phyloP scores from a whole-genome alignment of 2,329 filamentous ascomycete species.

The Sporothrix sp. region DNA sequence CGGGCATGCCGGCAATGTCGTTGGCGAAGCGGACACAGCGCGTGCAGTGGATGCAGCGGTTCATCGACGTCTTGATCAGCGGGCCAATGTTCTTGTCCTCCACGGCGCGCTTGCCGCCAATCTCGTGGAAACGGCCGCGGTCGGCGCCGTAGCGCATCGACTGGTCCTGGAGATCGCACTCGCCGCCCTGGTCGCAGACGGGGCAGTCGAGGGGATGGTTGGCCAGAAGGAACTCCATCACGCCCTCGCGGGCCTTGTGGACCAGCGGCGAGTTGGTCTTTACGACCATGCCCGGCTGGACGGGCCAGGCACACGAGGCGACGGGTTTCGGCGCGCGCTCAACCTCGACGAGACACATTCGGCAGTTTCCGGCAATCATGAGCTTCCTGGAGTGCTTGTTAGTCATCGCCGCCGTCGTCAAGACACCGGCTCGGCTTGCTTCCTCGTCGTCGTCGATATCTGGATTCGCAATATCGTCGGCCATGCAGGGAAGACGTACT shows the following conservation, averaged over 20 bases:
- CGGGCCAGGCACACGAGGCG: slow-evolving; percentile 96
- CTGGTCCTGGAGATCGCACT: slow-evolving; percentile 98
- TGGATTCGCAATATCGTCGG: not conserved
- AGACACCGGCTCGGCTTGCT: slow-evolving; percentile 29
- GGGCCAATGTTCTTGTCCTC: slow-evolving; percentile 99
- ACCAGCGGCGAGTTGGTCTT: slow-evolving; percentile 94
- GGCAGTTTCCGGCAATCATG: slow-evolving; percentile 98
- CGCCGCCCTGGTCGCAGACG: slow-evolving; percentile 96
- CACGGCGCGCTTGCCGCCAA: slow-evolving; percentile 90
- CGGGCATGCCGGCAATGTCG: slow-evolving; percentile 89
- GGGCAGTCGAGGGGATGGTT: slow-evolving; percentile 96
- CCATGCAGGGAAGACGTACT: slow-evolving; percentile 38
- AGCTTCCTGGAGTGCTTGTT: slow-evolving; percentile 60
- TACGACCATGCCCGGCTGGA: slow-evolving; percentile 97
- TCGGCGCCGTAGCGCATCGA: slow-evolving; percentile 98
- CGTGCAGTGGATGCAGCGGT: slow-evolving; percentile 98
- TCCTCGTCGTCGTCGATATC: not conserved
- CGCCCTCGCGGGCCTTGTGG: slow-evolving; percentile 96
- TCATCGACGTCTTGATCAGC: slow-evolving; percentile 98
- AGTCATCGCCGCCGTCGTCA: slow-evolving; percentile 23
- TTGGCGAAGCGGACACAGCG: slow-evolving; percentile 96
- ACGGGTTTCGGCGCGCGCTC: slow-evolving; percentile 94
- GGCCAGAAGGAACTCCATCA: slow-evolving; percentile 96
- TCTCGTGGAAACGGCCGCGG: slow-evolving; percentile 91
- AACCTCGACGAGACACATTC: slow-evolving; percentile 99